Evolutionary conservation across 2,329 filamentous ascomycete genomes (phyloP), one percentile per base, ranked within the genome.

Genomic region (Monosporascus sp.): DNA sequence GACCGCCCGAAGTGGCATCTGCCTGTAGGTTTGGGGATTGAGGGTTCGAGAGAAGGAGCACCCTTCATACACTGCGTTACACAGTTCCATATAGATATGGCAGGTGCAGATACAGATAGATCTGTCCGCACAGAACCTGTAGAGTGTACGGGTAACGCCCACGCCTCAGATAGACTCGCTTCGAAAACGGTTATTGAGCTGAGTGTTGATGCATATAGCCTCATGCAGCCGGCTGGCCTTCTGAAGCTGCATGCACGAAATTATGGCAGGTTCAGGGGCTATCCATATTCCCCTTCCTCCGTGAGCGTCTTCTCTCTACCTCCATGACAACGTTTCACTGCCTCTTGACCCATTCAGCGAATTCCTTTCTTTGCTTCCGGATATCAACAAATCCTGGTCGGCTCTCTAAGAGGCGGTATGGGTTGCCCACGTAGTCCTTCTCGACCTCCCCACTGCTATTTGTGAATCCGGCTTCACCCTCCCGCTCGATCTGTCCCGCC

Each of bases 331-430:
- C 22, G n/a, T 41, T 55, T 49, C 59, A 64, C 39, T 64, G 58
- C 3, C 55, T 67, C 65, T 79, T 78, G 36, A 85, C 80, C 90
- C 89, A 95, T 57, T 86, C 79, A 17, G 83, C 80, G 75, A 96
- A 96, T 55, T 92, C 88, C 66, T 79, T 85, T 66, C 88, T 81
- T 73, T 91, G 80, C 69, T 85, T 88, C 70, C 90, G 85, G 58
- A 97, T 89, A 73, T 99, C 90, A 74, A 90, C 81, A 65, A 97
- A 99, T 1, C 90, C 87, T 47, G 86, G 83, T 60, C 94, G 77
- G 55, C 89, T 86, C 72, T 97, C 93, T 55, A 97, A 71, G 46
- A 82, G 78, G 49, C 76, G 78, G 70, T 92, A 97, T 6, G 92
- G 90, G 67, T 95, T 96, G 17, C 88, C 87, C 14, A 81, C 73